Conservation (phyloP, 2,329 filamentous ascomycete genomes). For the Cercospora berteroae region DNA sequence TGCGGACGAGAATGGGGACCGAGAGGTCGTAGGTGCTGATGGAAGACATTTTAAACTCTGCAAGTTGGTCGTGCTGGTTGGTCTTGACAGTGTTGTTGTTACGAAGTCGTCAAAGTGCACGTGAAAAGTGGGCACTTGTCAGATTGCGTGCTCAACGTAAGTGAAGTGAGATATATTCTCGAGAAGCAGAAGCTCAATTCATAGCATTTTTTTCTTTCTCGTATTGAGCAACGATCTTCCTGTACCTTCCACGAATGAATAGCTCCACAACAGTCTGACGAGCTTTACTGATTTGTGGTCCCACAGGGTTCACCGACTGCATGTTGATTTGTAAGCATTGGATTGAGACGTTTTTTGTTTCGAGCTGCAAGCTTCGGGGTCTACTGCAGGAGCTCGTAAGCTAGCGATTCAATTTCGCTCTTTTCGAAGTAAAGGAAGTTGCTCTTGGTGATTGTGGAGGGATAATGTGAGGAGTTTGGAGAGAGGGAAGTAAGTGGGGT, state of each 20-base stretch:
- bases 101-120: not conserved
- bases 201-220: not conserved
- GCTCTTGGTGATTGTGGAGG: not conserved
- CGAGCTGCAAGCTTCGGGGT: not conserved
- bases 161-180: not conserved
- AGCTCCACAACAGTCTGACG: not conserved
- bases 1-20: slow-evolving; percentile 45
- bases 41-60: slow-evolving; percentile 1
- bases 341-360: not conserved
- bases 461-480: not conserved
- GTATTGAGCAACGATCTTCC: not conserved
- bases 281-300: not conserved
- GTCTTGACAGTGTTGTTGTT: not conserved
- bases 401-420: not conserved
- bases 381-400: not conserved
- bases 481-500: not conserved
- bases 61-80: not conserved
- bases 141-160: not conserved
- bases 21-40: slow-evolving; percentile 22
- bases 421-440: not conserved
- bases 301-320: not conserved
- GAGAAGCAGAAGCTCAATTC: not conserved
- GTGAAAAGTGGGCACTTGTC: not conserved
- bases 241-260: not conserved
- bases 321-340: not conserved